Conservation (phyloP, 768 basidiomycete genomes). For the Phaeotremella fagi region DNA sequence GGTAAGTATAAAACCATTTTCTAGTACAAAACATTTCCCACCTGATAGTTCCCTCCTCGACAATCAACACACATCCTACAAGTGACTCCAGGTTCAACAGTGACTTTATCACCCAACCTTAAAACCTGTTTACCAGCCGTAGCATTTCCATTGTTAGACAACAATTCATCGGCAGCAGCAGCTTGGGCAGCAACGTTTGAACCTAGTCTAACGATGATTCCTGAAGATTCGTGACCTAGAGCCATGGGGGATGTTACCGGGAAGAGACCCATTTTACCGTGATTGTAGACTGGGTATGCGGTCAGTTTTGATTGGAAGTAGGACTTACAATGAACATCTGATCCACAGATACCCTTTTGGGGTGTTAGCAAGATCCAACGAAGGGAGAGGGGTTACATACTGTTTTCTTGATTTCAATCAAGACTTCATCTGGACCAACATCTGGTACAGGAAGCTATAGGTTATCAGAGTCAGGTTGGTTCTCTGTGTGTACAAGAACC, state of each 20-base stretch:
- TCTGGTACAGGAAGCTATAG: slow-evolving; percentile 44
- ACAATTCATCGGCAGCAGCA: slow-evolving; percentile 13
- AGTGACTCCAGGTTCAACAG: slow-evolving; percentile 83
- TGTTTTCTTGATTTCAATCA: slow-evolving; percentile 87
- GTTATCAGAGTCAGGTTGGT: not conserved
- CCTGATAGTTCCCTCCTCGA: slow-evolving; percentile 78
- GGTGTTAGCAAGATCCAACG: not conserved
- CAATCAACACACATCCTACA: slow-evolving; percentile 80
- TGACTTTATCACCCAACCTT: slow-evolving; percentile 78
- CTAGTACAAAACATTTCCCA: slow-evolving; percentile 41
- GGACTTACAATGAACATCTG: slow-evolving; percentile 53
- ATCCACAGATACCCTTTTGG: slow-evolving; percentile 71
- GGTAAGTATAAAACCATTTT: not conserved
- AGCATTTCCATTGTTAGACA: slow-evolving; percentile 1
- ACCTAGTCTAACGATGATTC: slow-evolving; percentile 57
- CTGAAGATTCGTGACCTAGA: slow-evolving; percentile 89
- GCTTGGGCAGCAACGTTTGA: slow-evolving; percentile 33
- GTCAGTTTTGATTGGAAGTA: slow-evolving; percentile 2
- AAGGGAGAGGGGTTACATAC: slow-evolving; percentile 50
- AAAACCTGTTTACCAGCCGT: slow-evolving; percentile 50
- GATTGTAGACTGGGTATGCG: slow-evolving; percentile 68
- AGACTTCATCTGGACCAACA: slow-evolving; percentile 63
- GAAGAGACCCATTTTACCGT: slow-evolving; percentile 62
- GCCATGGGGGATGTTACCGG: slow-evolving; percentile 55
- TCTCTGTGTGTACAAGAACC: not conserved